Evolutionary conservation across 2,329 filamentous ascomycete species (phyloP), one percentile per base, ranked within the genome.

Genomic region (Ophiocordyceps unilateralis): DNA sequence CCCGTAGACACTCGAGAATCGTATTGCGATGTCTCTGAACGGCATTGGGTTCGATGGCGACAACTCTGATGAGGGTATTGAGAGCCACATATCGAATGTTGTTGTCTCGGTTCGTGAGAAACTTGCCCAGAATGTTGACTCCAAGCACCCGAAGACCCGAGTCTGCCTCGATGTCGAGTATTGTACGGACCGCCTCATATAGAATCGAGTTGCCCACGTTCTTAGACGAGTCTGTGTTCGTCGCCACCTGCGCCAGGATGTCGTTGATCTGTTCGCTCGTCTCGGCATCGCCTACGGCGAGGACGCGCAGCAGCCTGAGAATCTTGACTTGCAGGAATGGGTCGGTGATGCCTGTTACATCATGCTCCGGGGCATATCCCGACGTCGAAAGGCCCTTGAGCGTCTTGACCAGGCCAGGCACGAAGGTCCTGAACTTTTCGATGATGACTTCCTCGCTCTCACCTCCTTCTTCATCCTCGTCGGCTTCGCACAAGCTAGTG

Each of bases 221-320:
- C 68, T 98, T 98, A 23, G 88, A 88, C 0, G 89, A 87, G 57
- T 98, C 91, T 1, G 91, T 98, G 62, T 98, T 98, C 34, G 89
- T 96, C 42, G 91, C 91, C 43, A 98, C 91, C 66, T 94, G 88
- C 6, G 91, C 91, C 46, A 98, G 68, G 47, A 98, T 98, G 57
- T 98, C 91, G 64, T 96, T 98, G 67, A 98, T 96, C 60, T 93
- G 81, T 62, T 98, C 93, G 60, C 87, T 96, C 22, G 85, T 87
- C 47, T 87, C 73, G 11, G 78, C 69, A 60, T 98, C 87, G 30
- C 89, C 88, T 47, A 87, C 78, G 15, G 83, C 89, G 39, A 98
- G 69, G 9, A 94, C 84, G 49, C 89, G 75, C 42, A 98, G 68
- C 42, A 98, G 66, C 44, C 84, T 79, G 43, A 98, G 69, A 45